A percentile compares a stretch with the other conserved stretches of the same genome.
phyloP scores from a whole-genome alignment of 495 filamentous ascomycete species.

The Penicillium parvum region DNA sequence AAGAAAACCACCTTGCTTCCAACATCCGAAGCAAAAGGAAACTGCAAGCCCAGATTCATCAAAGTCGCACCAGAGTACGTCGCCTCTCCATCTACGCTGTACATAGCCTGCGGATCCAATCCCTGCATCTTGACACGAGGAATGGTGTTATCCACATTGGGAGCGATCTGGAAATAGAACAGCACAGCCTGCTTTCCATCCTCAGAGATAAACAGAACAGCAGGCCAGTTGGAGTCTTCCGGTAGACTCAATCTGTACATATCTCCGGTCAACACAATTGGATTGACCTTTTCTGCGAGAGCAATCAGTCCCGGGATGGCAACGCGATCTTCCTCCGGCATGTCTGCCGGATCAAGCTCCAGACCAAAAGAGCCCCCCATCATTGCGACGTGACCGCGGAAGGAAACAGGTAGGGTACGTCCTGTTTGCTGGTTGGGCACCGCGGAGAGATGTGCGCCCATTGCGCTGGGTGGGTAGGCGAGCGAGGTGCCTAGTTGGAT shows the following conservation, averaged over 20 bases:
- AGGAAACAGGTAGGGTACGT: conserved; percentile 42
- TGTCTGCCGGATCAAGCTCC: conserved; percentile 45
- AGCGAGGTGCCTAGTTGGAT: conserved; percentile 54
- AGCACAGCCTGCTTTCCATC: conserved; percentile 39
- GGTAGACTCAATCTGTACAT: conserved; percentile 49
- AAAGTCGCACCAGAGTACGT: conserved; percentile 42
- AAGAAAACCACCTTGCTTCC: conserved; percentile 41
- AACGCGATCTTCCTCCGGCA: conserved; percentile 39
- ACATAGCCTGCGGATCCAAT: conserved; percentile 40
- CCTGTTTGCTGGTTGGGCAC: conserved; percentile 50
- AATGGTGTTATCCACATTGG: conserved; percentile 39
- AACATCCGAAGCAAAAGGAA: conserved; percentile 35
- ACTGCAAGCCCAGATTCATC: conserved; percentile 47
- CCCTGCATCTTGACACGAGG: conserved; percentile 44
- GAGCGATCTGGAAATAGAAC: conserved; percentile 47
- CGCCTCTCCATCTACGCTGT: conserved; percentile 36
- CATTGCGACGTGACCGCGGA: conserved; percentile 53
- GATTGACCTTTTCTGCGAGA: conserved; percentile 46
- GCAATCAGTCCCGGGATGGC: conserved; percentile 43
- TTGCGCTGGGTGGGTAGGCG: conserved; percentile 50
- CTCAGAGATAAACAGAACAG: conserved; percentile 46
- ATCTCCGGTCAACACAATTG: conserved; percentile 46
- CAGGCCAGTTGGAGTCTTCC: conserved; percentile 52
- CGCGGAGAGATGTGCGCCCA: conserved; percentile 53
- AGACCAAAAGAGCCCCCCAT: conserved; percentile 56